Base-by-base conservation (phyloP, 2,329 filamentous ascomycete species). In the Diaporthe vaccinii region DNA sequence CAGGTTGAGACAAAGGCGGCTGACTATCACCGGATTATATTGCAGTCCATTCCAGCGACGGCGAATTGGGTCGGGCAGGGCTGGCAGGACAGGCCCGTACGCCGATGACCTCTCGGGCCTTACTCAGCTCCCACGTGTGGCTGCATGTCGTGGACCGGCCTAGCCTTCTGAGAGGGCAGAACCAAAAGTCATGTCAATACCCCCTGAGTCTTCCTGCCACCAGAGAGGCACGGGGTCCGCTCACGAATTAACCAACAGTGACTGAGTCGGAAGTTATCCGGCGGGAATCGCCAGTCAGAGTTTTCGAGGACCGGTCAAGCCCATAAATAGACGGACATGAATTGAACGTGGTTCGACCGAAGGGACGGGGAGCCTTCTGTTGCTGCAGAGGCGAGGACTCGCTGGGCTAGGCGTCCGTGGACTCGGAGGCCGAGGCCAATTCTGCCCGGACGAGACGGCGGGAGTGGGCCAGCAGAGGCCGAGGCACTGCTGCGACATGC, bases 111-210 rank as follows among this genome's bases (percentile, higher is more conserved):
- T 69, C 65, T 69, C n/a, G 9, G 49, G 49, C 34, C 65, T 69
- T 69, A 69, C 65, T 69, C 65, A 69, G 65, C 65, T 69, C 65
- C 46, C 65, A 41, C 46, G 65, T 69, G 34, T 69, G 65, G 65
- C 65, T 69, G 65, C 65, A 55, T 69, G n/a, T 39, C 2, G 34
- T 55, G 49, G 65, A 69, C 34, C 65, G 65, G 49, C 55, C 65
- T 34, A 55, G 65, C 22, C 44, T 39, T 7, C 46, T 31, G 28
- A 68, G 62, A 68, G 65, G 65, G 46, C 62, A 53, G 10, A 41
- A 36, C 46, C 12, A 53, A 25, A 68, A 69, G 25, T 69, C 49
- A 41, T 39, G 36, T 69, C 8, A 55, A 25, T 36, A 31, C 44
- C 22, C 62, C 36, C 62, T 10, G 28, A 49, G 41, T 5, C 17